A percentile compares a stretch with the other conserved stretches of the same genome.
Evolutionary conservation across 2,329 filamentous ascomycete genomes (phyloP).

Genomic region (Clarireedia hainanense): DNA sequence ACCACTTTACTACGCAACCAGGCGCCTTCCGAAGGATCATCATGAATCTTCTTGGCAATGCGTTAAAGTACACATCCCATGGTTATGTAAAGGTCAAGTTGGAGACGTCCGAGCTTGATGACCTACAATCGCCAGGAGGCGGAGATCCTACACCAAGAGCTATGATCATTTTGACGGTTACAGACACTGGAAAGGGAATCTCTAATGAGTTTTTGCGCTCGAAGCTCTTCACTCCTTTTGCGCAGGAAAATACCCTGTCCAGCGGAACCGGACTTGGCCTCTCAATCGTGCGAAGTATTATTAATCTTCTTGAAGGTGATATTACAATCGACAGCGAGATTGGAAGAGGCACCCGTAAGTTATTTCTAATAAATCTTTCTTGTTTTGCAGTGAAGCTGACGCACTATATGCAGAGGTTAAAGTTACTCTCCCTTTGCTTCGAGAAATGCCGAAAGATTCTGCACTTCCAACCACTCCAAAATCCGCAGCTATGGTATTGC

Average conservation of each 20-base stretch:
- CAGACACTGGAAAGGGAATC: slow-evolving; percentile 66
- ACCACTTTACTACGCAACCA: slow-evolving; percentile 42
- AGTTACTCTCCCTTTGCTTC: slow-evolving; percentile 26
- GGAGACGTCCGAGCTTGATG: slow-evolving; percentile 22
- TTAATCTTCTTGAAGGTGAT: slow-evolving; percentile 50
- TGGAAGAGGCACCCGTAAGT: slow-evolving; percentile 46
- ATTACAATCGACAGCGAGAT: slow-evolving; percentile 50
- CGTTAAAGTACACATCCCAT: slow-evolving; percentile 51
- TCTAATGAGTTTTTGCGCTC: slow-evolving; percentile 54
- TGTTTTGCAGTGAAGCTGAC: slow-evolving; percentile 10
- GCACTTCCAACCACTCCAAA: slow-evolving; percentile 14
- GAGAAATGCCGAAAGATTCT: slow-evolving; percentile 21
- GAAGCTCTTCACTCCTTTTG: slow-evolving; percentile 54
- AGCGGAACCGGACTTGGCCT: slow-evolving; percentile 57
- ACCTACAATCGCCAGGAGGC: slow-evolving; percentile 13
- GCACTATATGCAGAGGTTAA: slow-evolving; percentile 19
- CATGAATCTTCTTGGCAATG: slow-evolving; percentile 57
- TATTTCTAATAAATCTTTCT: neutral
- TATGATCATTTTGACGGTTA: slow-evolving; percentile 55
- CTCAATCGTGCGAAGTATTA: slow-evolving; percentile 55
- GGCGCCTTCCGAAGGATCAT: slow-evolving; percentile 45
- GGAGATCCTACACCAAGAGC: slow-evolving; percentile 19
- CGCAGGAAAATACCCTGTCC: slow-evolving; percentile 54
- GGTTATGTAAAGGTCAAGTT: slow-evolving; percentile 41
- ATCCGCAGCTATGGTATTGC: slow-evolving; percentile 15